phyloP scores from a whole-genome alignment of 176 grass and related monocot genomes.

The maize (Zea mays) region DNA sequence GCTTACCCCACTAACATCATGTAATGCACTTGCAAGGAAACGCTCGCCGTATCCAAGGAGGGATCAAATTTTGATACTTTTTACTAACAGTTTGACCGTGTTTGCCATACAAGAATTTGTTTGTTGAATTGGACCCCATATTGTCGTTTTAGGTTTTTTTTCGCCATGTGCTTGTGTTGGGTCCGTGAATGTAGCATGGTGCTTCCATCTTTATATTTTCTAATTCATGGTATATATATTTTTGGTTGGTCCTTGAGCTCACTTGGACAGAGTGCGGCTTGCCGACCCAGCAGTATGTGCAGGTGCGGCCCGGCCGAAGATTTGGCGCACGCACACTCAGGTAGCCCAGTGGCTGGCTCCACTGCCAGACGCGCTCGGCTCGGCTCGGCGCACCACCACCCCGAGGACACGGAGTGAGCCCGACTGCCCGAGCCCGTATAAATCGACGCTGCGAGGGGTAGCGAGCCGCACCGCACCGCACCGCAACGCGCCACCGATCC shows the following conservation, averaged over 20 bases:
- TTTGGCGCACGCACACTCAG: constrained; percentile 44
- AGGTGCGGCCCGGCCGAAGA: constrained; percentile 45
- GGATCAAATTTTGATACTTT: not conserved
- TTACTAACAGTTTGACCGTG: not conserved
- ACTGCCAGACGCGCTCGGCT: too few species aligned
- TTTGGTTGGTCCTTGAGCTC: not conserved
- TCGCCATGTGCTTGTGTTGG: not conserved
- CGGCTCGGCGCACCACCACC: too few species aligned
- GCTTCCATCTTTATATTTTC: constrained; percentile 21
- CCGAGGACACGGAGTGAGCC: too few species aligned
- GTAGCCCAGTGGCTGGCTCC: not conserved
- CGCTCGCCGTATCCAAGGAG: too few species aligned
- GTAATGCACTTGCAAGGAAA: not conserved
- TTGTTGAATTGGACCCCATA: not conserved
- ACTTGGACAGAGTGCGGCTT: not conserved
- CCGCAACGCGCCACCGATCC: constrained; percentile 11
- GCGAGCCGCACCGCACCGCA: not conserved
- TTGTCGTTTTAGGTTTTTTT: not conserved
- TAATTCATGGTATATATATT: not conserved
- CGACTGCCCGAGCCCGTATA: constrained; percentile 12
- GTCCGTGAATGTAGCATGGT: constrained; percentile 2
- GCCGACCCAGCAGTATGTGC: not conserved
- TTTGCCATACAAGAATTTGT: not conserved
- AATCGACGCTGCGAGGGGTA: constrained; percentile 19
- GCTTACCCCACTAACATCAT: constrained; percentile 11